Conservation (phyloP, 75 land plant genomes). For the Selaginella tamariscina region DNA sequence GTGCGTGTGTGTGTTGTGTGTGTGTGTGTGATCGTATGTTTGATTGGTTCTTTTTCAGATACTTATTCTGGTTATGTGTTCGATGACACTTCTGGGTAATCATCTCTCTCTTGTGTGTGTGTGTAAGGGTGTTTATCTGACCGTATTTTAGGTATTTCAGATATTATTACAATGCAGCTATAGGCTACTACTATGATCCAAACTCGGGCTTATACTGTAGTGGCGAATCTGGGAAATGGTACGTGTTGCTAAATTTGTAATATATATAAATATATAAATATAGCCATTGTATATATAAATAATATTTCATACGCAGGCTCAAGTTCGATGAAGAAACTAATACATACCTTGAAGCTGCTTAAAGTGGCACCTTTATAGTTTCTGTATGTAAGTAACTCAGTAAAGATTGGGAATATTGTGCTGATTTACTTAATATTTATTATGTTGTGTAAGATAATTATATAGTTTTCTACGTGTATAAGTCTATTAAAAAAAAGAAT, state of each 20-base stretch:
- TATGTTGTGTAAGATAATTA: no score
- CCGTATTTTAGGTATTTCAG: conserved; percentile 21
- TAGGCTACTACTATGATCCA: conserved; percentile 73
- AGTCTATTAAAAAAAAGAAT: no score
- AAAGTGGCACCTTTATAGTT: no score
- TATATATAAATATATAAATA: no score
- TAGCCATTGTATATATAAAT: no score
- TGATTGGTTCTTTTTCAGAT: no score
- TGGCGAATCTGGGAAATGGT: conserved; percentile 60
- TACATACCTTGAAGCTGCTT: background rate
- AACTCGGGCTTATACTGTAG: conserved; percentile 53
- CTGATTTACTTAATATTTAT: no score
- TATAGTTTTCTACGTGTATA: no score
- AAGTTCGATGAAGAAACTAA: background rate
- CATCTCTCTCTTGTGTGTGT: background rate
- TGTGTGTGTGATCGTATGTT: no score
- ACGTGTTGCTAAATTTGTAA: background rate
- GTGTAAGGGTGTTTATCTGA: background rate
- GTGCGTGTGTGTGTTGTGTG: no score
- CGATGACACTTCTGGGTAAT: conserved; percentile 28
- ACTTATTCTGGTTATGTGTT: conserved; percentile 27
- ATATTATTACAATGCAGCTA: conserved; percentile 63
- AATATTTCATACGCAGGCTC: background rate
- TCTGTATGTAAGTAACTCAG: no score
- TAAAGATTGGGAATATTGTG: no score